Conservation (phyloP, 2,329 filamentous ascomycete species). For the Drechslerella coelobrocha region DNA sequence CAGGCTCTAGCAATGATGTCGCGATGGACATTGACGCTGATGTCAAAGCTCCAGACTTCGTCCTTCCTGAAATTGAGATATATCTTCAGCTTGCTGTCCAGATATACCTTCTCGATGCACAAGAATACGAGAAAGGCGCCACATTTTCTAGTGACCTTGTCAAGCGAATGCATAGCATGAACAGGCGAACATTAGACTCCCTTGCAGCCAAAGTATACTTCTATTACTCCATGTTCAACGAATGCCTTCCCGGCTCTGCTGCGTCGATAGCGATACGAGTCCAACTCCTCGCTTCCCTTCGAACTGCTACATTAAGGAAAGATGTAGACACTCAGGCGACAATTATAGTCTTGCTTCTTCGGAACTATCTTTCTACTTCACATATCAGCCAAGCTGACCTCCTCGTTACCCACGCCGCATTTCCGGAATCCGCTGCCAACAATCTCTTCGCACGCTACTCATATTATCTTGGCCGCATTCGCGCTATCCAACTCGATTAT, state of each 20-base stretch:
- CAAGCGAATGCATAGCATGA: constrained; percentile 83
- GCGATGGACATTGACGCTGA: constrained; percentile 79
- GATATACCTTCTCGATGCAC: constrained; percentile 86
- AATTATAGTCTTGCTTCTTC: constrained; percentile 90
- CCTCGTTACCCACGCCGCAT: constrained; percentile 92
- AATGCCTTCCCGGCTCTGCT: constrained; percentile 81
- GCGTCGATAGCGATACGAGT: constrained; percentile 86
- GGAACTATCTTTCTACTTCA: constrained; percentile 94
- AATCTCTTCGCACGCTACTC: constrained; percentile 97
- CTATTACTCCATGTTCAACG: constrained; percentile 94
- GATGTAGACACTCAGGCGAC: constrained; percentile 97
- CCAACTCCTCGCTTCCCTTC: constrained; percentile 81
- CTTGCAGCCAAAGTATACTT: constrained; percentile 96
- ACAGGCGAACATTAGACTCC: constrained; percentile 91
- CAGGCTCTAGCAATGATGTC: constrained; percentile 64
- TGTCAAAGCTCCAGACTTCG: constrained; percentile 70
- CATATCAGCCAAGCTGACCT: constrained; percentile 97
- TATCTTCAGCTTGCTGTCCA: constrained; percentile 86
- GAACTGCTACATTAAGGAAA: constrained; percentile 95
- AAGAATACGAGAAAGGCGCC: constrained; percentile 78
- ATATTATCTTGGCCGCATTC: constrained; percentile 95
- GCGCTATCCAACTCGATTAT: constrained; percentile 94
- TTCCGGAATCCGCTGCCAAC: constrained; percentile 91
- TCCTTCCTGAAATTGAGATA: constrained; percentile 84
- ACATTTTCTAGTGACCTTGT: constrained; percentile 84